Conservation (phyloP, 768 basidiomycete species). For the Kwoniella dejecticola region DNA sequence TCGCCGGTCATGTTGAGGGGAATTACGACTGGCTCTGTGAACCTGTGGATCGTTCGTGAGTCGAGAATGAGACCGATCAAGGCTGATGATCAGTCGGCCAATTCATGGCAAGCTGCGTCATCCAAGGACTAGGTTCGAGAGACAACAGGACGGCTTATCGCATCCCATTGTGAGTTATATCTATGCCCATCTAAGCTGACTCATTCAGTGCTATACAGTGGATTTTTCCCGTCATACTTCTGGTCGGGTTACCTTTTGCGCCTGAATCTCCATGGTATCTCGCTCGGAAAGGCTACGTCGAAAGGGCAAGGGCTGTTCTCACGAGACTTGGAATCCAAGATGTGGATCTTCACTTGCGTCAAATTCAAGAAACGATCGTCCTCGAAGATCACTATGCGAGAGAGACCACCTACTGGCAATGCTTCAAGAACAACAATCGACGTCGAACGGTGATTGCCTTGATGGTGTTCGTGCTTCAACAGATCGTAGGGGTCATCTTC, state of each 20-base stretch:
- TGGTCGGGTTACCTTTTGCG: slow-evolving; percentile 16
- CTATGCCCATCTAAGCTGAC: neutral
- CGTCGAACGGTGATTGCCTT: slow-evolving; percentile 17
- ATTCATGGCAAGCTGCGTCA: slow-evolving; percentile 9
- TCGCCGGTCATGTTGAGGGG: slow-evolving; percentile 19
- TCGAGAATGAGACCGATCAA: neutral
- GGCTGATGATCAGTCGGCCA: slow-evolving; percentile 3
- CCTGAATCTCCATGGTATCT: slow-evolving; percentile 28
- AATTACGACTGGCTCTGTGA: slow-evolving; percentile 20
- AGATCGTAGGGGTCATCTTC: slow-evolving; percentile 19
- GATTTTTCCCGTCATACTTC: slow-evolving; percentile 18
- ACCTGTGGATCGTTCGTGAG: slow-evolving; percentile 18
- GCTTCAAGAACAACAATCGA: slow-evolving; percentile 13
- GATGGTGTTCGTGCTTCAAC: slow-evolving; percentile 16
- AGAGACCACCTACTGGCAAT: slow-evolving; percentile 12
- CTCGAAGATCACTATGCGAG: slow-evolving; percentile 14
- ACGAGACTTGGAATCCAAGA: slow-evolving; percentile 1
- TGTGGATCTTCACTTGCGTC: slow-evolving; percentile 15
- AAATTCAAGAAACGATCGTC: slow-evolving; percentile 14
- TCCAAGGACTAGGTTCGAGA: slow-evolving; percentile 9
- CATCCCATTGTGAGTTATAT: slow-evolving; percentile 13
- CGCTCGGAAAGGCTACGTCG: slow-evolving; percentile 5
- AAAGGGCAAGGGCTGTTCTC: slow-evolving; percentile 7
- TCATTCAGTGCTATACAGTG: slow-evolving; percentile 18
- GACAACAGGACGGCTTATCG: slow-evolving; percentile 10